phyloP scores from a whole-genome alignment of 495 filamentous ascomycete species.

The Halenospora varia region DNA sequence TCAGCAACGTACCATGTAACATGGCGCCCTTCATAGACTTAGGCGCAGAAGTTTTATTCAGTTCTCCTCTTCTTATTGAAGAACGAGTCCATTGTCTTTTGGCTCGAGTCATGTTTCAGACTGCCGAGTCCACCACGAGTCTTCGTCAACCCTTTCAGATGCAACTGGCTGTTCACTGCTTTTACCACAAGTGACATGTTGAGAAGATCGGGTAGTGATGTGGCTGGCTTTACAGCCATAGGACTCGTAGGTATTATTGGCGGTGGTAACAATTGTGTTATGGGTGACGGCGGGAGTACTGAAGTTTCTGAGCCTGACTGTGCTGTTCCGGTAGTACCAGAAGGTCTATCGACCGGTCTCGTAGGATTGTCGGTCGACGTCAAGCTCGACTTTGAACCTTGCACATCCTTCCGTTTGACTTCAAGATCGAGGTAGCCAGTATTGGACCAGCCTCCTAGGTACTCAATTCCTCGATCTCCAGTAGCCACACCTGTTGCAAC shows the following conservation, averaged over 20 bases:
- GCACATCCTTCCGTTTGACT: conserved; percentile 24
- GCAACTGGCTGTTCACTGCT: conserved; percentile 58
- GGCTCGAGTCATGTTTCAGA: conserved; percentile 62
- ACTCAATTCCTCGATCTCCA: conserved; percentile 14
- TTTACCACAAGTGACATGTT: conserved; percentile 35
- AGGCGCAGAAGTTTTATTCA: conserved; percentile 7
- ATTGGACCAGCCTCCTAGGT: conserved; percentile 59
- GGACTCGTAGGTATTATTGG: neutral
- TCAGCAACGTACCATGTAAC: conserved; percentile 16
- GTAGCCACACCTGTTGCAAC: conserved; percentile 15
- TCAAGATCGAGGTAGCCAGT: conserved; percentile 57
- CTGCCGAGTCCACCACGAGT: conserved; percentile 76
- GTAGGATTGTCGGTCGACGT: too few relatives aligned
- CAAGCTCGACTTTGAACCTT: too few relatives aligned
- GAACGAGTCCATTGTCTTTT: conserved; percentile 74
- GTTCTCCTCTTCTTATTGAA: conserved; percentile 55
- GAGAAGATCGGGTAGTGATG: neutral
- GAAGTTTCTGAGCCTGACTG: neutral
- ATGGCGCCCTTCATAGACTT: neutral
- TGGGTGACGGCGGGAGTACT: neutral
- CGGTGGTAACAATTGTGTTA: neutral
- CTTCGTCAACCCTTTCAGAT: conserved; percentile 69
- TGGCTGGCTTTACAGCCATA: too few relatives aligned
- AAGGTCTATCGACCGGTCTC: too few relatives aligned
- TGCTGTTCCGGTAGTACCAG: too few relatives aligned